A percentile compares a stretch with the other conserved stretches of the same genome.
Conservation (phyloP, 163 green algal species). For the Prototheca wickerhamii region DNA sequence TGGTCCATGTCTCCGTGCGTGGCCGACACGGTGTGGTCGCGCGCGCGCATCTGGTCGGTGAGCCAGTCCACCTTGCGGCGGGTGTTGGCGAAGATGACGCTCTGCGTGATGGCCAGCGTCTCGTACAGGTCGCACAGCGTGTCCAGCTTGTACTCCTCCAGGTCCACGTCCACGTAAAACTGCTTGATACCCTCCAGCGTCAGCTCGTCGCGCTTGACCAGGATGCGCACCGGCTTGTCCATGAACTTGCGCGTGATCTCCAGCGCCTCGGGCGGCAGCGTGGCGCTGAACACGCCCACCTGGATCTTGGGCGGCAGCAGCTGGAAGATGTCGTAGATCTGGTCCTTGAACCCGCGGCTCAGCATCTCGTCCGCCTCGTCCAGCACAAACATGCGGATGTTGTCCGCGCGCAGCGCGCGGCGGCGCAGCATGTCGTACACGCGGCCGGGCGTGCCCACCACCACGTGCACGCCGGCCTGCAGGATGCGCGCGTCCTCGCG, state of each 20-base stretch:
- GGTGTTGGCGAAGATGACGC: slow-evolving; percentile 99
- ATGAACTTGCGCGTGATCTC: slow-evolving; percentile 99
- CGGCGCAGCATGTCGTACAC: slow-evolving; percentile 99
- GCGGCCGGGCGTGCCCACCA: slow-evolving; percentile 97
- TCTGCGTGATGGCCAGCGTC: slow-evolving; percentile 99
- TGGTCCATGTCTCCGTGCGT: slow-evolving; percentile 99
- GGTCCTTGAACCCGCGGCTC: slow-evolving; percentile 98
- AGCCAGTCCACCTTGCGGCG: slow-evolving; percentile 99
- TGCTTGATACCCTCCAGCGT: slow-evolving; percentile 99
- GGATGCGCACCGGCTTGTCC: slow-evolving; percentile 99
- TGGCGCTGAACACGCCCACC: slow-evolving; percentile 99
- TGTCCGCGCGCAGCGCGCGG: slow-evolving; percentile 86
- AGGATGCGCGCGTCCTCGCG: slow-evolving; percentile 96
- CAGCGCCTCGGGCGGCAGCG: slow-evolving; percentile 95
- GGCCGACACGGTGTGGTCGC: slow-evolving; percentile 97
- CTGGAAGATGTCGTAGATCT: slow-evolving; percentile 99
- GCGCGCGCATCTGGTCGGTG: slow-evolving; percentile 97
- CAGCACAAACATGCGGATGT: slow-evolving; percentile 95
- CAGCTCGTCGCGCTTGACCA: slow-evolving; percentile 99
- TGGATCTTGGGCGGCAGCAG: slow-evolving; percentile 99
- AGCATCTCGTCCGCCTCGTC: slow-evolving; percentile 99
- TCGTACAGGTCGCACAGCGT: slow-evolving; percentile 99
- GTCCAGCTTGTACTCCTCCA: slow-evolving; percentile 99
- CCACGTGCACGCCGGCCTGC: slow-evolving; percentile 83
- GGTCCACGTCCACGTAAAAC: slow-evolving; percentile 98